phyloP scores from a whole-genome alignment of 2,329 filamentous ascomycete species.

The Tolypocladium ovalisporum region DNA sequence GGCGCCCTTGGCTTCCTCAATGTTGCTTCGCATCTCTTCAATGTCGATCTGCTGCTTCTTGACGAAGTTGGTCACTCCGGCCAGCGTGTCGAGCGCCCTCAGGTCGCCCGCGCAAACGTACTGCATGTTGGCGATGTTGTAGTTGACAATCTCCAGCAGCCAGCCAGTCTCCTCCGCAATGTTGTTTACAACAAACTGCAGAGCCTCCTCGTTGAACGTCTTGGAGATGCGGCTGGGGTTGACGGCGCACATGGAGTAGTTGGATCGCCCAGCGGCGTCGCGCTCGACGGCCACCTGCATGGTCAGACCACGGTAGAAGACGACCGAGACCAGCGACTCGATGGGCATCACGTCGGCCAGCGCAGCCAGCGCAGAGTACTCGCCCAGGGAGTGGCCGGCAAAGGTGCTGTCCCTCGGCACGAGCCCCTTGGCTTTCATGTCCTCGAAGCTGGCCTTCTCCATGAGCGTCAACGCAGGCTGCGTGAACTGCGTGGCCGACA shows the following conservation, averaged over 20 bases:
- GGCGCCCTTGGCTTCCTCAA: constrained; percentile 86
- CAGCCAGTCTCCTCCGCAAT: constrained; percentile 89
- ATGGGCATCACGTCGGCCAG: constrained; percentile 99
- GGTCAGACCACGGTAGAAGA: constrained; percentile 96
- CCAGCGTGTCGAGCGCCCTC: constrained; percentile 59
- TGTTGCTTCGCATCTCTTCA: constrained; percentile 76
- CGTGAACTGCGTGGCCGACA: constrained; percentile 97
- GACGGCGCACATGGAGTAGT: constrained; percentile 99
- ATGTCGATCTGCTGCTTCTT: constrained; percentile 98
- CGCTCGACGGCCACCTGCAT: constrained; percentile 99
- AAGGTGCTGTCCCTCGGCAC: constrained; percentile 96
- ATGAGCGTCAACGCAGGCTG: constrained; percentile 95
- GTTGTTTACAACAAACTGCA: constrained; percentile 94
- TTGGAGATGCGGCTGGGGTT: constrained; percentile 97
- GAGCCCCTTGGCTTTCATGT: constrained; percentile 95
- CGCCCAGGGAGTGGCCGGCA: constrained; percentile 92
- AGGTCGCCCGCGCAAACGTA: constrained; percentile 64
- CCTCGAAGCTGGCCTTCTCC: constrained; percentile 99
- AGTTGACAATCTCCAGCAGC: constrained; percentile 98
- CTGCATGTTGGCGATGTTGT: constrained; percentile 69
- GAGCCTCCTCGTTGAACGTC: constrained; percentile 95
- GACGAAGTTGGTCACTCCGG: constrained; percentile 84
- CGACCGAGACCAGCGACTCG: constrained; percentile 92
- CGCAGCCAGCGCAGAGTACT: constrained; percentile 94
- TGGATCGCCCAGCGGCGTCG: constrained; percentile 82